These are phyloP conservation scores for Teratosphaeria zuluensis DNA, from an alignment of 2,329 filamentous ascomycete genomes.

Conservation along the genomic window DNA sequence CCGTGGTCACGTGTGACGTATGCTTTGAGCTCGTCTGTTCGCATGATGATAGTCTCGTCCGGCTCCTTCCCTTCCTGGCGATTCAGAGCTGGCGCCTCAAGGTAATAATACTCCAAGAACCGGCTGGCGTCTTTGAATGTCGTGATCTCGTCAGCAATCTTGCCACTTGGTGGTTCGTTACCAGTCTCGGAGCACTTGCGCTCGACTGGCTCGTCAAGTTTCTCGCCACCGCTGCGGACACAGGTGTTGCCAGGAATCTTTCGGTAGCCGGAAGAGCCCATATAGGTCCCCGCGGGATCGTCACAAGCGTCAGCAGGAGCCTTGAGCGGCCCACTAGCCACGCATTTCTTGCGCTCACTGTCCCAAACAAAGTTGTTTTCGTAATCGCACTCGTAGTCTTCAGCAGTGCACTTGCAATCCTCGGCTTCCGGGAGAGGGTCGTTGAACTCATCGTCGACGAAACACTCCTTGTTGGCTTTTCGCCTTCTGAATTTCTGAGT, in stretches of 20 bases:
- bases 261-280: slow-evolving; percentile 81
- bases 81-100: slow-evolving; percentile 51
- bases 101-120: slow-evolving; percentile 57
- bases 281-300: slow-evolving; percentile 61
- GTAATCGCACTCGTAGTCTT: slow-evolving; percentile 94
- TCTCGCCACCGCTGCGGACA: slow-evolving; percentile 28
- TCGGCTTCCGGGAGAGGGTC: slow-evolving; percentile 62
- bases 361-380: slow-evolving; percentile 53
- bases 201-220: slow-evolving; percentile 48
- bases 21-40: slow-evolving; percentile 50
- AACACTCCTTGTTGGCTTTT: slow-evolving; percentile 82
- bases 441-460: slow-evolving; percentile 76
- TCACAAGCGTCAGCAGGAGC: slow-evolving; percentile 67
- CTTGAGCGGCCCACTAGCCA: slow-evolving; percentile 50
- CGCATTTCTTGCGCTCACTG: slow-evolving; percentile 59
- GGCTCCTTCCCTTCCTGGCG: slow-evolving; percentile 51
- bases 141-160: slow-evolving; percentile 53
- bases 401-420: slow-evolving; percentile 68
- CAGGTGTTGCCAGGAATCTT: slow-evolving; percentile 63
- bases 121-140: slow-evolving; percentile 49
- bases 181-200: slow-evolving; percentile 61
- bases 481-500: slow-evolving; percentile 78
- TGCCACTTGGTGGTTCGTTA: slow-evolving; percentile 49
- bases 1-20: slow-evolving; percentile 78
- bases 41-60: slow-evolving; percentile 66